phyloP scores from a whole-genome alignment of 225 moss, liverwort and hornwort species.

The Bryum argenteum region DNA sequence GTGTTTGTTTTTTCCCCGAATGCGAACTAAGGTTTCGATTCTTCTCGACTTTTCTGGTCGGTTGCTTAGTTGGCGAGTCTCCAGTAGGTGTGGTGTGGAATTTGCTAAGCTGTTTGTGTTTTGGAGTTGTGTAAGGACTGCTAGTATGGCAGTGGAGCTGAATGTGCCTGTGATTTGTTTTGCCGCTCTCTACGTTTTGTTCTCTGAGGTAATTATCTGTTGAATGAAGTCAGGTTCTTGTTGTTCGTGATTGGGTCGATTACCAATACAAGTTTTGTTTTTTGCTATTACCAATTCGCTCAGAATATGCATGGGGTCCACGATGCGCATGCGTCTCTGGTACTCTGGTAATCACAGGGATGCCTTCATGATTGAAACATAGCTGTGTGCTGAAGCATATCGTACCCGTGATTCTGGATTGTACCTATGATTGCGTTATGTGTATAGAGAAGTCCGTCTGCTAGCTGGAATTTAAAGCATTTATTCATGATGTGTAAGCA shows the following conservation, averaged over 20 bases:
- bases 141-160: conserved; percentile 10
- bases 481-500: conserved; percentile 34
- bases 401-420: conserved; percentile 44
- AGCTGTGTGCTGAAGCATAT: conserved; percentile 33
- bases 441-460: conserved; percentile 21
- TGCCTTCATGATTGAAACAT: conserved; percentile 36
- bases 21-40: conserved; percentile 2
- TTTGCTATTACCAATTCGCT: conserved; percentile 29
- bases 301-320: conserved; percentile 29
- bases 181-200: conserved; percentile 23
- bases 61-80: conserved; percentile 13
- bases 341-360: conserved; percentile 38
- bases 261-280: not conserved
- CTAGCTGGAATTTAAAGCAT: conserved; percentile 31
- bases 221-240: not conserved
- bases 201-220: not conserved
- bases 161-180: conserved; percentile 18
- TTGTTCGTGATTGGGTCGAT: not conserved
- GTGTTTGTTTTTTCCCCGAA: not conserved
- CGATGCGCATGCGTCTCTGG: conserved; percentile 36
- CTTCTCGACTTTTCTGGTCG: not conserved
- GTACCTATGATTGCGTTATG: conserved; percentile 31
- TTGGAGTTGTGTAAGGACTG: not conserved
- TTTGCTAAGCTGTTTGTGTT: conserved; percentile 18
- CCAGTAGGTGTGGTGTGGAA: not conserved